A percentile compares a stretch with the other conserved stretches of the same genome.
These are phyloP conservation scores for Cercospora sp. DNA, from an alignment of 2,329 filamentous ascomycete genomes.

Conservation along the genomic window DNA sequence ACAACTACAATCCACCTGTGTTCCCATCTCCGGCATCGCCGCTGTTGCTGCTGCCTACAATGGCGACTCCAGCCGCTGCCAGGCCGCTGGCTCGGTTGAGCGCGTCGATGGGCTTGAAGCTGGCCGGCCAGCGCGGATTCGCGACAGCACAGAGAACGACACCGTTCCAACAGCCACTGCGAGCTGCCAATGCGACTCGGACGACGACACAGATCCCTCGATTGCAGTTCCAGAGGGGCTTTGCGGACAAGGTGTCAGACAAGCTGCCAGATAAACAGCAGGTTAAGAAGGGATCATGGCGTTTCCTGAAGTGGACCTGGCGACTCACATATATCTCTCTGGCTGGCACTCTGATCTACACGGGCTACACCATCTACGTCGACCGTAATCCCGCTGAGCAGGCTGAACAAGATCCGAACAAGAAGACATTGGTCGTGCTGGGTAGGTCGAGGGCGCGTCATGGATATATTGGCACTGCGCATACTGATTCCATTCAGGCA, in stretches of 20 bases:
- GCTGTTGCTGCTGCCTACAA: constrained; percentile 17
- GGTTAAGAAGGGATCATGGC: constrained; percentile 58
- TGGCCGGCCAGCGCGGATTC: constrained; percentile 28
- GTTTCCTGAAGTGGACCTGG: constrained; percentile 78
- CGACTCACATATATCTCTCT: constrained; percentile 75
- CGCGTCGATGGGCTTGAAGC: constrained; percentile 29
- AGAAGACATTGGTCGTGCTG: constrained; percentile 96
- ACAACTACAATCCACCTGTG: neutral
- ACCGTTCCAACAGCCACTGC: constrained; percentile 26
- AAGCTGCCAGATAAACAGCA: constrained; percentile 36
- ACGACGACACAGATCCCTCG: constrained; percentile 15
- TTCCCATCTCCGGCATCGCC: neutral
- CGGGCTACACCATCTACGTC: constrained; percentile 79
- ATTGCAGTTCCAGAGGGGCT: constrained; percentile 30
- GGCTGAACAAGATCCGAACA: constrained; percentile 73
- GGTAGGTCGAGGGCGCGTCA: constrained; percentile 56
- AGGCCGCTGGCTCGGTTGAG: constrained; percentile 32
- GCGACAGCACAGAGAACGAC: constrained; percentile 23
- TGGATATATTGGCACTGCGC: constrained; percentile 5
- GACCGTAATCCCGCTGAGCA: constrained; percentile 81
- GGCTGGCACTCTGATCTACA: constrained; percentile 67
- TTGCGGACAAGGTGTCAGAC: constrained; percentile 36
- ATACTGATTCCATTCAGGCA: constrained; percentile 59
- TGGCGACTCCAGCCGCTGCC: constrained; percentile 32
- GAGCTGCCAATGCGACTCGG: constrained; percentile 20